Evolutionary conservation across 73 alveolate genomes (phyloP), one percentile per base, ranked within the genome.

Genomic region (Paramecium caudatum): DNA sequence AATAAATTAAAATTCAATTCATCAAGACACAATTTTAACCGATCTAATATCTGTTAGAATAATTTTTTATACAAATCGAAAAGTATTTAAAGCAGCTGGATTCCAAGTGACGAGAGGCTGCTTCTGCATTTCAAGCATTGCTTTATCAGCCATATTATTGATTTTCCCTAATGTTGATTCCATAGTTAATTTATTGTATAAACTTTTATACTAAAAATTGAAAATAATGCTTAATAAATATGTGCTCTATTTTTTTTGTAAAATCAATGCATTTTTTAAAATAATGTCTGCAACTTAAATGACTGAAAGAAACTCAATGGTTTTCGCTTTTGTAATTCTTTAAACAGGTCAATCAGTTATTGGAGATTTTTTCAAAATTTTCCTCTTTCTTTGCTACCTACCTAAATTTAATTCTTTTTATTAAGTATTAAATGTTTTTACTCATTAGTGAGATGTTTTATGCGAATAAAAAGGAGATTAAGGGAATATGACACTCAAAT

Each of bases 11-110:
- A 74, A 43, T 47, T 34, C 10, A 74, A n/a, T 17, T 74, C 88
- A 17, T 74, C 88, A 41, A 74, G 4, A 43, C 88, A 74, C 21
- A 47, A 43, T 74, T 74, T 74, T 34, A 74, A 37, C 30, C 19
- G 36, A 74, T 74, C 88, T 27, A 74, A 27, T 41, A 65, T 34
- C 83, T 65, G 46, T 32, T 65, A 25, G 34, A 65, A 48, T 30
- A 65, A 65, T 65, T 33, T 10, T 7, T 27, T 30, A 65, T 65
- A 74, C 88, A 74, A 16, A 41, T 74, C 17, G 36, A 13, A 74
- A 1, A 6, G 47, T 21, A 25, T 74, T 34, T 19, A 41, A 4
- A 6, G 27, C 16, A 0, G 32, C 41, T 39, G 88, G 37, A 74
- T 74, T 74, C 88, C 88, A 74, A 0, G 62, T 34, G 7, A 27